Evolutionary conservation across 192 early-diverging fungal species (phyloP).

Genomic region (Backusella mclennaniae): DNA sequence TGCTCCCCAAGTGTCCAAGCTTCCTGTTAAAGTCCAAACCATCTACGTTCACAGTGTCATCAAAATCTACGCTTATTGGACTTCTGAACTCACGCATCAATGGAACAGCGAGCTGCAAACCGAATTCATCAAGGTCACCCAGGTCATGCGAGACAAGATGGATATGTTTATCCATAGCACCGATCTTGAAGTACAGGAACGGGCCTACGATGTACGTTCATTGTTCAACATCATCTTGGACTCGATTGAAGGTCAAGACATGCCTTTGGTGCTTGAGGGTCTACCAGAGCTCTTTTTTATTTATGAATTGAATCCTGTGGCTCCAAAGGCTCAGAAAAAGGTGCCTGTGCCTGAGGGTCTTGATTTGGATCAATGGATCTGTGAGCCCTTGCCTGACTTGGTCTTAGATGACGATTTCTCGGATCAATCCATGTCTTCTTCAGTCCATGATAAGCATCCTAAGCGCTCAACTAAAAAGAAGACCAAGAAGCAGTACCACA

Average conservation of each 20-base stretch:
- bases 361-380: slow-evolving; percentile 81
- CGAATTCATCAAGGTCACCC: slow-evolving; percentile 47
- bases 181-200: slow-evolving; percentile 80
- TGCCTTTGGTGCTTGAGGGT: slow-evolving; percentile 52
- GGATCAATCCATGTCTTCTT: slow-evolving; percentile 9
- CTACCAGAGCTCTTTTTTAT: slow-evolving; percentile 68
- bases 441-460: slow-evolving; percentile 14
- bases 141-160: slow-evolving; percentile 46
- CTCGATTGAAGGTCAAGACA: slow-evolving; percentile 33
- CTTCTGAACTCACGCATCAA: slow-evolving; percentile 45
- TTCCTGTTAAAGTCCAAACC: slow-evolving; percentile 60
- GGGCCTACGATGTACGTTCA: slow-evolving; percentile 54
- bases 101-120: slow-evolving; percentile 51
- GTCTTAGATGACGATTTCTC: slow-evolving; percentile 21
- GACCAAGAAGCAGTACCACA: slow-evolving; percentile 25
- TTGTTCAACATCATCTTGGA: slow-evolving; percentile 52
- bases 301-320: slow-evolving; percentile 90
- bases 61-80: slow-evolving; percentile 68
- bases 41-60: slow-evolving; percentile 71
- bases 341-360: slow-evolving; percentile 87
- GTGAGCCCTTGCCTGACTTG: slow-evolving; percentile 60
- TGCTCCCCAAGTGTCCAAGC: slow-evolving; percentile 40
- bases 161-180: slow-evolving; percentile 47
- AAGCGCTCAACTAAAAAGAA: slow-evolving; percentile 23
- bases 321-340: slow-evolving; percentile 84